phyloP scores from a whole-genome alignment of 345 rosid genomes.

The Populus euphratica region DNA sequence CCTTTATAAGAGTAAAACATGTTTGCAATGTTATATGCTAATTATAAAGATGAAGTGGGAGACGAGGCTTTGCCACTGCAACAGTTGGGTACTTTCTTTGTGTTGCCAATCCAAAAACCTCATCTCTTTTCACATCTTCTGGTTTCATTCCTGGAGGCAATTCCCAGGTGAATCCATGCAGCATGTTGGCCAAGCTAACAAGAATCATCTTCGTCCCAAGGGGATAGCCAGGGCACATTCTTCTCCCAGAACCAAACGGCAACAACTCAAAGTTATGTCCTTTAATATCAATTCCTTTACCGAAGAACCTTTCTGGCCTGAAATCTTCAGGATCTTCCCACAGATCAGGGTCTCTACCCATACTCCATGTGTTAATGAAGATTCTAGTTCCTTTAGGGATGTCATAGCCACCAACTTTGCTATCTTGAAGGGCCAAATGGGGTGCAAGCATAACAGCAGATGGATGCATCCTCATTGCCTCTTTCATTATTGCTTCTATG shows the following conservation, averaged over 20 bases:
- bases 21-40: neutral
- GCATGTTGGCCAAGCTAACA: slow-evolving; percentile 44
- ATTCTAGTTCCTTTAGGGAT: slow-evolving; percentile 42
- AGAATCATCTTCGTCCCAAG: slow-evolving; percentile 57
- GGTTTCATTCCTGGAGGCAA: slow-evolving; percentile 29
- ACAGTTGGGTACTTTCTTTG: slow-evolving; percentile 45
- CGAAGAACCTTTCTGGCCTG: slow-evolving; percentile 51
- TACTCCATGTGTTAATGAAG: slow-evolving; percentile 48
- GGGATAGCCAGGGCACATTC: slow-evolving; percentile 71
- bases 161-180: slow-evolving; percentile 61
- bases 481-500: slow-evolving; percentile 31
- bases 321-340: slow-evolving; percentile 59
- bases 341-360: slow-evolving; percentile 52
- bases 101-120: slow-evolving; percentile 49
- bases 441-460: slow-evolving; percentile 38
- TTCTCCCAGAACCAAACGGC: slow-evolving; percentile 67
- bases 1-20: neutral
- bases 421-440: slow-evolving; percentile 35
- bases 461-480: slow-evolving; percentile 39
- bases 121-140: slow-evolving; percentile 53
- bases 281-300: slow-evolving; percentile 42
- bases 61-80: slow-evolving; percentile 42
- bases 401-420: slow-evolving; percentile 41
- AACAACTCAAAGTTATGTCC: slow-evolving; percentile 55
- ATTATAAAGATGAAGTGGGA: slow-evolving; percentile 36